A percentile compares a stretch with the other conserved stretches of the same genome.
Evolutionary conservation across 1,284 basidiomycete genomes (phyloP).

Genomic region (Tylopilus orsonianus): DNA sequence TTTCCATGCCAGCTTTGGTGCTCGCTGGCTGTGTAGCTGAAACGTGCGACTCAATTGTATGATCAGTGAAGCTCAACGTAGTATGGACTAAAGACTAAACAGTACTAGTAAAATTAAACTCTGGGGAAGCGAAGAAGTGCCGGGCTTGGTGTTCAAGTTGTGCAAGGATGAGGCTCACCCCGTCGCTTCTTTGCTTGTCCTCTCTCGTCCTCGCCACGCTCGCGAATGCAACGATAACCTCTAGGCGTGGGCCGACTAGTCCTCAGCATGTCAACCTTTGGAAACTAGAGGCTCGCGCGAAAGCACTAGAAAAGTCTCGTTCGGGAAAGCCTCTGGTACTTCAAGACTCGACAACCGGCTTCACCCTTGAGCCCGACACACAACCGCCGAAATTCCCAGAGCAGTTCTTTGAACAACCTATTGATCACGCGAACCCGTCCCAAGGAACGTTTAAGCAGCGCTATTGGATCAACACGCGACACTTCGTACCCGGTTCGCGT

Average conservation of each 20-base stretch:
- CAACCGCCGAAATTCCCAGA: slow-evolving; percentile 45
- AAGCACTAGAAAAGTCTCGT: slow-evolving; percentile 11
- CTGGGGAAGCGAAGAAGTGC: no score
- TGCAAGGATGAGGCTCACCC: slow-evolving; percentile 19
- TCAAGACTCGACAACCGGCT: slow-evolving; percentile 17
- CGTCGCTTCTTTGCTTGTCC: slow-evolving; percentile 13
- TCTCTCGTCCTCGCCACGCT: slow-evolving; percentile 12
- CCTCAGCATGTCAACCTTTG: slow-evolving; percentile 46
- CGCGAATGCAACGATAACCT: slow-evolving; percentile 13
- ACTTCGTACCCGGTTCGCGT: slow-evolving; percentile 71
- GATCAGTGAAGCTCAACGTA: no score
- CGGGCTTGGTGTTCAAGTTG: not conserved
- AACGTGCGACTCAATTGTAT: no score
- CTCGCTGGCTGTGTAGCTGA: no score
- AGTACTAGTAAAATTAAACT: no score
- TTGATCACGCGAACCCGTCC: slow-evolving; percentile 72
- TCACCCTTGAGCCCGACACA: not conserved
- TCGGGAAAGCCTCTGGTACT: slow-evolving; percentile 19
- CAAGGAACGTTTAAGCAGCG: slow-evolving; percentile 66
- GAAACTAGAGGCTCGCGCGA: slow-evolving; percentile 34
- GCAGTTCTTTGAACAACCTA: slow-evolving; percentile 78
- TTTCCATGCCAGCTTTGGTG: no score
- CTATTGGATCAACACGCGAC: slow-evolving; percentile 88
- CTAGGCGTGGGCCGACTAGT: slow-evolving; percentile 23
- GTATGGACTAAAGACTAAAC: no score